phyloP scores from a whole-genome alignment of 352 stramenopile species.

The Aphanomyces cochlioides region DNA sequence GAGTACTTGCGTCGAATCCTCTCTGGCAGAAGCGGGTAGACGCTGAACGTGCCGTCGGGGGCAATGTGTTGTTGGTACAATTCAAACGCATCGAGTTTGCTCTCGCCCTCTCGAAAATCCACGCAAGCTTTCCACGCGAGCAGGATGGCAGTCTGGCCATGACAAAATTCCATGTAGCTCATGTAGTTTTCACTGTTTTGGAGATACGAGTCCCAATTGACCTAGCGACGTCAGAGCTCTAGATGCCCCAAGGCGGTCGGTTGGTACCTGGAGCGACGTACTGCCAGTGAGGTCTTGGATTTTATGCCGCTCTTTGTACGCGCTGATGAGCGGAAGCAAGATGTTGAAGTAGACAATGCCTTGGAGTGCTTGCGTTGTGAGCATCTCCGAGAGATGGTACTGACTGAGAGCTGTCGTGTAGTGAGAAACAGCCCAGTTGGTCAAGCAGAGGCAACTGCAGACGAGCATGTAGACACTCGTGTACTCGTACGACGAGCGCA shows the following conservation, averaged over 20 bases:
- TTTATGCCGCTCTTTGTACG: constrained; percentile 17
- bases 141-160: constrained; percentile 5
- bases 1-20: constrained; percentile 19
- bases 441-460: neutral
- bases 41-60: neutral
- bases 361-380: constrained; percentile 17
- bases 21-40: constrained; percentile 11
- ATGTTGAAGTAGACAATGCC: constrained; percentile 28
- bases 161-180: constrained; percentile 28
- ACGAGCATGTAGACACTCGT: constrained; percentile 28
- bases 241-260: neutral
- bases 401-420: neutral
- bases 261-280: constrained; percentile 20
- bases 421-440: neutral
- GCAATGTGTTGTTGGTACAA: constrained; percentile 23
- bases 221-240: constrained; percentile 1
- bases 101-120: constrained; percentile 4
- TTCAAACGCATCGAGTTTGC: constrained; percentile 13
- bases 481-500: constrained; percentile 15
- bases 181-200: constrained; percentile 10
- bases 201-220: constrained; percentile 27
- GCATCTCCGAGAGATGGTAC: constrained; percentile 11
- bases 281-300: constrained; percentile 17
- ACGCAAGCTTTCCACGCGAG: constrained; percentile 26
- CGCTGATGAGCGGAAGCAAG: constrained; percentile 11